Percentiles rank a stretch among this genome's conserved stretches.
Conservation (phyloP, 2,329 filamentous ascomycete species). For the Xylariaceae sp. region DNA sequence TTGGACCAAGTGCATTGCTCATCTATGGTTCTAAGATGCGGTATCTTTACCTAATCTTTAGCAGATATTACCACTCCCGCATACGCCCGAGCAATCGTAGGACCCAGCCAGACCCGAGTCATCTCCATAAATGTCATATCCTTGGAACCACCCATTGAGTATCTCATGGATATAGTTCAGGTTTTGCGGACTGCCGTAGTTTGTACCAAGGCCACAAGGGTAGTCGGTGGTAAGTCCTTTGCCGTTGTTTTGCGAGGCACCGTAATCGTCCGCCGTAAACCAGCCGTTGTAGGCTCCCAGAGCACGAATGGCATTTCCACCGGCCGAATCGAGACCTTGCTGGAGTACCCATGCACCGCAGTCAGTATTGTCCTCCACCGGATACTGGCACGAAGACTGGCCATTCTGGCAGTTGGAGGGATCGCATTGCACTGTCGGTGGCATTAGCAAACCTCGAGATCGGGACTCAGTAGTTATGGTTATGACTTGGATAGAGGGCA, state of each 20-base stretch:
- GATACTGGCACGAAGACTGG: constrained; percentile 27
- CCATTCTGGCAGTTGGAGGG: constrained; percentile 36
- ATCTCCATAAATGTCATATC: constrained; percentile 32
- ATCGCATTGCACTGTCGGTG: constrained; percentile 30
- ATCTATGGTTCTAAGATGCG: background rate
- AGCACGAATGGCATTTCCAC: constrained; percentile 32
- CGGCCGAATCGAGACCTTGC: constrained; percentile 21
- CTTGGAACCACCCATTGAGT: constrained; percentile 37
- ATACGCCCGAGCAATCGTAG: constrained; percentile 14
- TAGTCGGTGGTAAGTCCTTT: constrained; percentile 27
- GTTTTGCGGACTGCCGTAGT: constrained; percentile 33
- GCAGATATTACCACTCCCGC: constrained; percentile 2
- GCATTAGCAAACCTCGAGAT: background rate
- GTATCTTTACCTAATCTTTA: background rate
- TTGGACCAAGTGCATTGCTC: background rate
- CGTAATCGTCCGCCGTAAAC: constrained; percentile 30
- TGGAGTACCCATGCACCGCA: constrained; percentile 33
- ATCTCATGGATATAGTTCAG: constrained; percentile 36
- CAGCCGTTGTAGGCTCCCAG: constrained; percentile 37
- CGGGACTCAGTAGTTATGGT: background rate
- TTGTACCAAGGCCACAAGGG: constrained; percentile 19
- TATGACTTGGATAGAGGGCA: background rate
- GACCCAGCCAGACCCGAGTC: constrained; percentile 20
- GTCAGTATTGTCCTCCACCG: constrained; percentile 35
- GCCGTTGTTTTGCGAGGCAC: constrained; percentile 25